Percentiles rank a stretch among this genome's conserved stretches.
Conservation (phyloP, 2,329 filamentous ascomycete species). For the Teratosphaeria viscida region DNA sequence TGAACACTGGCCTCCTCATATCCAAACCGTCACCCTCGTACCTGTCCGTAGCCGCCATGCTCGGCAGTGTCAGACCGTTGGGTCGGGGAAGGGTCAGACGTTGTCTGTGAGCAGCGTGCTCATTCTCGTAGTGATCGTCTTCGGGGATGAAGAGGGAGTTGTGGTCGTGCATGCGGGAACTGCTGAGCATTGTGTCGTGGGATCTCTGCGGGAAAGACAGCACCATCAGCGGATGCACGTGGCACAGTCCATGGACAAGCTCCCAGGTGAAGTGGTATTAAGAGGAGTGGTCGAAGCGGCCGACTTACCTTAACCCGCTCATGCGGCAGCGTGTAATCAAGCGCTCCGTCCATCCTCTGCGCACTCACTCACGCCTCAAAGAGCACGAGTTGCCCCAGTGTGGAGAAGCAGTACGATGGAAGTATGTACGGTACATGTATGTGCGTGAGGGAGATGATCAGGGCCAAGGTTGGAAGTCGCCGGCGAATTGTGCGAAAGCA, state of each 20-base stretch:
- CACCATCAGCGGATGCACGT: neutral
- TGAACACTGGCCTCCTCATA: constrained; percentile 40
- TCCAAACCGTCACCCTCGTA: constrained; percentile 46
- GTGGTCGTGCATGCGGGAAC: neutral
- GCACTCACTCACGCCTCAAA: neutral
- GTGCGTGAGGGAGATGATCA: neutral
- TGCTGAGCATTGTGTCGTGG: constrained; percentile 9
- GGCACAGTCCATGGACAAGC: neutral
- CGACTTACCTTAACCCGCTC: neutral
- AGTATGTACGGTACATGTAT: neutral
- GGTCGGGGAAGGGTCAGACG: constrained; percentile 18
- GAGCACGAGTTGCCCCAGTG: neutral
- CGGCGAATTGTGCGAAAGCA: neutral
- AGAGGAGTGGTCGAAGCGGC: neutral
- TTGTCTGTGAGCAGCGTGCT: constrained; percentile 22
- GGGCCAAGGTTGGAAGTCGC: neutral
- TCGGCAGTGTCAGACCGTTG: neutral
- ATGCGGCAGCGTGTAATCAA: neutral
- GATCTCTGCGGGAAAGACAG: constrained; percentile 1
- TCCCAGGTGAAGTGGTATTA: neutral
- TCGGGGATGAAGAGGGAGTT: constrained; percentile 19
- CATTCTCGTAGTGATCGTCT: constrained; percentile 21
- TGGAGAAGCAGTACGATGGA: neutral
- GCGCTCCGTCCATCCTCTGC: neutral
- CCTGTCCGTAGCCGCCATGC: constrained; percentile 11